Percentiles rank a stretch among this genome's conserved stretches.
These are phyloP conservation scores for Eutypella sp. DNA, from an alignment of 2,329 filamentous ascomycete genomes.

Conservation along the genomic window DNA sequence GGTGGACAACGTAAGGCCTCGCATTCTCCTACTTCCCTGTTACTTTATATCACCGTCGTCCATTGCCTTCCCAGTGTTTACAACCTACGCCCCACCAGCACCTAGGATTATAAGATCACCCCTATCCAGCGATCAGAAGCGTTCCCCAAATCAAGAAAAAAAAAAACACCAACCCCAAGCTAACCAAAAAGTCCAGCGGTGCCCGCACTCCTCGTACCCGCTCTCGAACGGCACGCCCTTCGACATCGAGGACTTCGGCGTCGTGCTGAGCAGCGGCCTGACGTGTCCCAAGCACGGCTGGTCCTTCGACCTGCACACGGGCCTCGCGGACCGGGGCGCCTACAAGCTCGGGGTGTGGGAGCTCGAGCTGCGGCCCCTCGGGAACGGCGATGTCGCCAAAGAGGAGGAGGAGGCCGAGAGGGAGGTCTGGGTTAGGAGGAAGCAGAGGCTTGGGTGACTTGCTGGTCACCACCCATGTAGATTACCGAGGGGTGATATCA, in stretches of 20 bases:
- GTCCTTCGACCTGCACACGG: slow-evolving; percentile 65
- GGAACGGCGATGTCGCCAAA: neutral
- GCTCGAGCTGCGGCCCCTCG: slow-evolving; percentile 43
- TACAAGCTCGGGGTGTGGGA: slow-evolving; percentile 63
- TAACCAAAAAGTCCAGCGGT: too few relatives aligned
- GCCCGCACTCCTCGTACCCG: slow-evolving; percentile 63
- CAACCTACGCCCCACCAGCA: neutral
- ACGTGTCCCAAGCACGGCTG: slow-evolving; percentile 66
- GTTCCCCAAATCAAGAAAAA: too few relatives aligned
- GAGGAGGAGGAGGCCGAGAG: slow-evolving; percentile 1
- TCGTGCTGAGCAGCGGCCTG: slow-evolving; percentile 57
- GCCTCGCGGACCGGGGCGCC: slow-evolving; percentile 54
- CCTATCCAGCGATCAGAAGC: too few relatives aligned
- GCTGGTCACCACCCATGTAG: too few relatives aligned
- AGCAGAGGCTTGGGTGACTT: slow-evolving; percentile 26
- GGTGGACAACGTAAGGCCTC: slow-evolving; percentile 56
- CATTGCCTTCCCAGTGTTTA: neutral
- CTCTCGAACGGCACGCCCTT: slow-evolving; percentile 59
- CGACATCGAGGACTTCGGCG: slow-evolving; percentile 69
- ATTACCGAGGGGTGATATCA: too few relatives aligned
- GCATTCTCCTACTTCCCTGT: neutral
- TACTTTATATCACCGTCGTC: neutral
- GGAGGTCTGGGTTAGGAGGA: slow-evolving; percentile 28
- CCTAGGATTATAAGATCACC: too few relatives aligned
- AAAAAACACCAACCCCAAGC: too few relatives aligned